Conservation (phyloP, 306 rosid species). For the Malus domestica region DNA sequence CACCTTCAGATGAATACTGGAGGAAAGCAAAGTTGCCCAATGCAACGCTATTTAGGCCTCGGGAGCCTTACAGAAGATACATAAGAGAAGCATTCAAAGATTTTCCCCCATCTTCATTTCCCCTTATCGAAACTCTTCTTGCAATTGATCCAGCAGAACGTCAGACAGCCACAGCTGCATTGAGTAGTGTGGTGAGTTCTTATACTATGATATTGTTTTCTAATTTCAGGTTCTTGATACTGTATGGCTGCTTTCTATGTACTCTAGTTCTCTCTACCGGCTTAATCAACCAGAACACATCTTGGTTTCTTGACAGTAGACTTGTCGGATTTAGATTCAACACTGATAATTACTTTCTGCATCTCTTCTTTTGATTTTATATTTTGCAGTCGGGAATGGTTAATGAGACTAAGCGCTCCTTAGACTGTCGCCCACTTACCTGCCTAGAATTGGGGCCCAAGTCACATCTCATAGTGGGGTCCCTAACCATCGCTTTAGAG, state of each 20-base stretch:
- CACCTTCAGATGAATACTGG: constrained; percentile 92
- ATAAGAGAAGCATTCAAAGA: constrained; percentile 66
- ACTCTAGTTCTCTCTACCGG: neutral
- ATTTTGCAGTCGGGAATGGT: neutral
- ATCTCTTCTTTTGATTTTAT: neutral
- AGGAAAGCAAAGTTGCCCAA: constrained; percentile 78
- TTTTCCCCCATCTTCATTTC: constrained; percentile 71
- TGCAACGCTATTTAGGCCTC: constrained; percentile 81
- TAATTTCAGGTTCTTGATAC: neutral
- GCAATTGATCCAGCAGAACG: constrained; percentile 88
- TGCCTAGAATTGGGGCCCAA: neutral
- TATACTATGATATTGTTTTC: neutral
- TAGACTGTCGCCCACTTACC: neutral
- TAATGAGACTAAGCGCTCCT: neutral
- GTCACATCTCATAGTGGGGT: constrained; percentile 13
- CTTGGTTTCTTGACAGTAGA: neutral
- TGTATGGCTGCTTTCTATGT: constrained; percentile 13
- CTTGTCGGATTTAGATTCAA: neutral
- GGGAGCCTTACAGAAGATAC: constrained; percentile 74
- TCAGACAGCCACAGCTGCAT: constrained; percentile 71
- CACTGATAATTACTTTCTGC: neutral
- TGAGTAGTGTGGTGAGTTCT: constrained; percentile 61
- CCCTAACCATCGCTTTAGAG: neutral
- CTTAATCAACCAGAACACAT: neutral
- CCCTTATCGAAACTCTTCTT: constrained; percentile 78